phyloP scores from a whole-genome alignment of 768 basidiomycete species.

The Zangia roseola region DNA sequence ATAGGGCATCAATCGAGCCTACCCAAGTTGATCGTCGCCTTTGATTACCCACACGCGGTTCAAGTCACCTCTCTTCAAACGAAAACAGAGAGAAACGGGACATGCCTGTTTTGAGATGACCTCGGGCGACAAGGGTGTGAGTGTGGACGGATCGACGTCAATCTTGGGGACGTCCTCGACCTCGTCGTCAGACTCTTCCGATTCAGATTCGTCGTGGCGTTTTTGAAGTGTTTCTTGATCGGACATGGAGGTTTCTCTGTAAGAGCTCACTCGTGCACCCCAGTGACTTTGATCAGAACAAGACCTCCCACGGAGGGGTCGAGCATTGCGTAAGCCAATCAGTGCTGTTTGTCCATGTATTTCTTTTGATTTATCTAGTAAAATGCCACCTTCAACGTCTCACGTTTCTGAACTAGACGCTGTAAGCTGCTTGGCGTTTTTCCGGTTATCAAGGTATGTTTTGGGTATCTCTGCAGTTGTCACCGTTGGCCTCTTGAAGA shows the following conservation, averaged over 20 bases:
- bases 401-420: too few species aligned
- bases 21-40: slow-evolving; percentile 97
- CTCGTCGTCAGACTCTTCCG: slow-evolving; percentile 61
- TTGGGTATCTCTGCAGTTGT: too few species aligned
- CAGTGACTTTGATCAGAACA: slow-evolving; percentile 13
- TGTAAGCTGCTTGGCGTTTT: too few species aligned
- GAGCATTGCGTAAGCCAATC: slow-evolving; percentile 14
- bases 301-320: slow-evolving; percentile 14
- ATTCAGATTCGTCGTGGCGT: slow-evolving; percentile 65
- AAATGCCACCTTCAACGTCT: too few species aligned
- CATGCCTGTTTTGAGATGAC: slow-evolving; percentile 90
- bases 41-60: slow-evolving; percentile 10
- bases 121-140: slow-evolving; percentile 86
- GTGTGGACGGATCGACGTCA: slow-evolving; percentile 75
- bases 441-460: too few species aligned
- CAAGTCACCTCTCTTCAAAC: not conserved
- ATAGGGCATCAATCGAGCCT: not conserved
- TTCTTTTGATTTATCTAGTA: too few species aligned
- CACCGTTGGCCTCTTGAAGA: too few species aligned
- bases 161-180: slow-evolving; percentile 59
- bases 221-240: slow-evolving; percentile 68
- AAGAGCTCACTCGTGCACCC: slow-evolving; percentile 8
- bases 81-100: not conserved
- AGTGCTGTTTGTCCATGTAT: too few species aligned
- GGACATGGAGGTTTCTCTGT: slow-evolving; percentile 46